phyloP scores from a whole-genome alignment of 306 rosid species.

The Dalbergia cochinchinensis region DNA sequence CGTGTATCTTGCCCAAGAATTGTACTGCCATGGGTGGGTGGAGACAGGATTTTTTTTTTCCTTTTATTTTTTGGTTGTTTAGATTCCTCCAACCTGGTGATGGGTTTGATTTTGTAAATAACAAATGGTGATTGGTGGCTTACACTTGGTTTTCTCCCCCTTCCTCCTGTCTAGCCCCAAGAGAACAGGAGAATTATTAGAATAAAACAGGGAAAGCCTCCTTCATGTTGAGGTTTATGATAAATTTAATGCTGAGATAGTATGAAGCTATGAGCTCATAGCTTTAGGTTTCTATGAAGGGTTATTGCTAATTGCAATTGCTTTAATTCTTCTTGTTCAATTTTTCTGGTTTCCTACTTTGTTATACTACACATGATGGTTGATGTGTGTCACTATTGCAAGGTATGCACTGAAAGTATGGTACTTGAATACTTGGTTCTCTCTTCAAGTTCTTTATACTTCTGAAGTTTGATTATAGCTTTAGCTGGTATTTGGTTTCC shows the following conservation, averaged over 20 bases:
- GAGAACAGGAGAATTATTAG: not conserved
- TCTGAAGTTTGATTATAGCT: not conserved
- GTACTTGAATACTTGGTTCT: not conserved
- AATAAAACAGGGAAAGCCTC: not conserved
- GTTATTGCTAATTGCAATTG: not conserved
- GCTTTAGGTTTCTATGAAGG: constrained; percentile 4
- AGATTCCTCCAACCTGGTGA: constrained; percentile 6
- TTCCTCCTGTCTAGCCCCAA: not conserved
- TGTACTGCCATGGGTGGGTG: not conserved
- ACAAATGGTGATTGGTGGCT: constrained; percentile 1
- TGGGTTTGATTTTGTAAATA: no score
- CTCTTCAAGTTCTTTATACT: not conserved
- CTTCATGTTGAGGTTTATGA: not conserved
- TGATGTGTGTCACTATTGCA: not conserved
- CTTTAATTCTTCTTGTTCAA: not conserved
- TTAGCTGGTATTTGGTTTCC: constrained; percentile 6
- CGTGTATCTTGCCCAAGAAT: constrained; percentile 26
- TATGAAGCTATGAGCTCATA: not conserved
- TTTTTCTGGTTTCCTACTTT: constrained; percentile 15
- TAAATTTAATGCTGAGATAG: constrained; percentile 23
- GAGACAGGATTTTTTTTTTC: not conserved
- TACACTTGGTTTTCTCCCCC: not conserved
- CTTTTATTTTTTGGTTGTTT: no score
- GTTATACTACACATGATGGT: not conserved
- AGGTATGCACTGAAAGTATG: not conserved